Percentiles rank a stretch among this genome's conserved stretches.
Evolutionary conservation across 257 asterid species (phyloP).

Genomic region (Solanum paucissectum): DNA sequence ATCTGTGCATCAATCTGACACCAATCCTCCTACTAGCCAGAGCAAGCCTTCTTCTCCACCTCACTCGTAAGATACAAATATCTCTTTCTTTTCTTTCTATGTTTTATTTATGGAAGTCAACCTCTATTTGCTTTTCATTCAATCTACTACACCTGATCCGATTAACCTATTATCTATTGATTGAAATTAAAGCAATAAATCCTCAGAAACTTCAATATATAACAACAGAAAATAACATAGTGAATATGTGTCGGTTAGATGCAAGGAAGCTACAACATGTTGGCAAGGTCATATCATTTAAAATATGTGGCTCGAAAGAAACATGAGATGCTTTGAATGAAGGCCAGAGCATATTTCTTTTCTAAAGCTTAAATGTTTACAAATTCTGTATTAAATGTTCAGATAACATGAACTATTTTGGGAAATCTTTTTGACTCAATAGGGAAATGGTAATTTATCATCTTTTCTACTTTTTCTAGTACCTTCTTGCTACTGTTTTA

Average conservation of each 20-base stretch:
- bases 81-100: not conserved
- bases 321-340: not conserved
- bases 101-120: not conserved
- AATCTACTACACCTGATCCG: not conserved
- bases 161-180: not conserved
- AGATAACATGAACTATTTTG: not conserved
- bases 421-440: not conserved
- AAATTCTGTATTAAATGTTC: not conserved
- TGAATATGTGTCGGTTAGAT: not conserved
- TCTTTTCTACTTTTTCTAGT: not conserved
- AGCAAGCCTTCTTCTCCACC: conserved; percentile 8
- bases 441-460: not conserved
- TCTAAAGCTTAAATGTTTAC: not conserved
- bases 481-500: not conserved
- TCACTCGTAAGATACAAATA: not conserved
- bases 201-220: not conserved
- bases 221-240: not conserved
- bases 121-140: not conserved
- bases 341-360: not conserved
- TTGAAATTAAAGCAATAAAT: not conserved
- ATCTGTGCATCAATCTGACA: conserved; percentile 1
- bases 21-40: conserved; percentile 1
- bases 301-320: not conserved
- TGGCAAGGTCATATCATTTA: not conserved
- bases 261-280: not conserved